Evolutionary conservation across 1,139 yeast species (phyloP).

Genomic region (Yamadazyma jaroonii): DNA sequence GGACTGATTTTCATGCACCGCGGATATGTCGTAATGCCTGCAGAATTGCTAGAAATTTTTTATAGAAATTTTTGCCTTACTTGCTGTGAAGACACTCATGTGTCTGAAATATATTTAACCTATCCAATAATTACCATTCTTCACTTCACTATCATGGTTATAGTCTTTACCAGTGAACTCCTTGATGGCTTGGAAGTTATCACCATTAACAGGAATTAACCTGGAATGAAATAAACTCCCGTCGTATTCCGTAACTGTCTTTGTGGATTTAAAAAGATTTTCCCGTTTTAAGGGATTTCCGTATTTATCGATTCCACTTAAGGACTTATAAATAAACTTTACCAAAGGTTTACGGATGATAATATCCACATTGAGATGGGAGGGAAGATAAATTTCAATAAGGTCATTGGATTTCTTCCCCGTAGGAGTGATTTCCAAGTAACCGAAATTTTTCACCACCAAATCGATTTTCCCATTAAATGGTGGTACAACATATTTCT

Average conservation of each 20-base stretch:
- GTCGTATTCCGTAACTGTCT: conserved; percentile 25
- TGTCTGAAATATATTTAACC: too few species aligned
- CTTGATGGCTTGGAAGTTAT: conserved; percentile 7
- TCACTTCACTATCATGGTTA: conserved; percentile 2
- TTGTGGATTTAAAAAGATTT: conserved; percentile 21
- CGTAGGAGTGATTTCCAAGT: conserved; percentile 59
- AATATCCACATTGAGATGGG: conserved; percentile 20
- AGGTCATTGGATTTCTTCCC: conserved; percentile 43
- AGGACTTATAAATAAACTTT: conserved; percentile 28
- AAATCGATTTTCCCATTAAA: conserved; percentile 66
- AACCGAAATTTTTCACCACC: conserved; percentile 69
- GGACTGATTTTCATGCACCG: too few species aligned
- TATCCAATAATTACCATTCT: neutral
- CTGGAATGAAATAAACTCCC: conserved; percentile 26
- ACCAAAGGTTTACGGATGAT: conserved; percentile 37
- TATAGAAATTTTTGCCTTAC: too few species aligned
- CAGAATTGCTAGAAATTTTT: too few species aligned
- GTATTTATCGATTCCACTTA: conserved; percentile 36
- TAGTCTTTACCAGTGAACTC: conserved; percentile 6
- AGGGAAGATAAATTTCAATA: conserved; percentile 31
- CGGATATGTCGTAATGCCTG: too few species aligned
- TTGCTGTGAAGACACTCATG: too few species aligned
- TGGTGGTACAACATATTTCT: conserved; percentile 59
- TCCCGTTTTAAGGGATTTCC: conserved; percentile 36
- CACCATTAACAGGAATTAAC: conserved; percentile 19